Conservation (phyloP, 306 rosid species). For the Pueraria montana region DNA sequence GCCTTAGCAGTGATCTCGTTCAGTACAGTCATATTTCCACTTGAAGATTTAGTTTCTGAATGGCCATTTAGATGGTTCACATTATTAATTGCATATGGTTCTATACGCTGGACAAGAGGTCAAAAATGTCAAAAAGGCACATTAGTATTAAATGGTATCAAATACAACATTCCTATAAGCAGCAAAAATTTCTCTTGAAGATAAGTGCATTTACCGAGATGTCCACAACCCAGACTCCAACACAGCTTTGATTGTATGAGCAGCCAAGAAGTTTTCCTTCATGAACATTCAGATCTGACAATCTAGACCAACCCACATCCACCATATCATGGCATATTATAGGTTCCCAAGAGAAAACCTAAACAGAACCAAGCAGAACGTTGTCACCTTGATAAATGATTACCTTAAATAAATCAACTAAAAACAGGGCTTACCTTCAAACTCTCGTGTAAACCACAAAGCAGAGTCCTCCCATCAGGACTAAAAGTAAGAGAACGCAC, state of each 20-base stretch:
- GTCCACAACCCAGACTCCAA: conserved; percentile 99
- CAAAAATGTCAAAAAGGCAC: conserved; percentile 41
- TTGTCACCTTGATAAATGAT: conserved; percentile 41
- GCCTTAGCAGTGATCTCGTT: conserved; percentile 76
- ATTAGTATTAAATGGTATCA: conserved; percentile 43
- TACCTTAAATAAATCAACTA: conserved; percentile 35
- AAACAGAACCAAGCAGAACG: conserved; percentile 43
- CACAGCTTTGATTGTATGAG: conserved; percentile 97
- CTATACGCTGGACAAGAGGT: conserved; percentile 78
- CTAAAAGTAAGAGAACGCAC: conserved; percentile 91
- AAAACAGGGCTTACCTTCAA: conserved; percentile 73
- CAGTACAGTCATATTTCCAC: conserved; percentile 71
- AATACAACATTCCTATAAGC: conserved; percentile 43
- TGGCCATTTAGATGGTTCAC: conserved; percentile 76
- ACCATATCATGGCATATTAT: conserved; percentile 90
- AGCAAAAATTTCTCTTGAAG: conserved; percentile 5
- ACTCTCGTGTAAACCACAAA: conserved; percentile 98
- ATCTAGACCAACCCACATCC: conserved; percentile 97
- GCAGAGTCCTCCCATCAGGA: conserved; percentile 97
- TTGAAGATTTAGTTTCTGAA: conserved; percentile 79
- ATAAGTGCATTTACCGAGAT: conserved; percentile 75
- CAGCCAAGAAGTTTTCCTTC: conserved; percentile 99
- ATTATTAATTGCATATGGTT: conserved; percentile 79
- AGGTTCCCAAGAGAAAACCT: conserved; percentile 99
- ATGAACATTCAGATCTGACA: conserved; percentile 97